phyloP scores from a whole-genome alignment of 495 filamentous ascomycete species.

The Podospora comata region DNA sequence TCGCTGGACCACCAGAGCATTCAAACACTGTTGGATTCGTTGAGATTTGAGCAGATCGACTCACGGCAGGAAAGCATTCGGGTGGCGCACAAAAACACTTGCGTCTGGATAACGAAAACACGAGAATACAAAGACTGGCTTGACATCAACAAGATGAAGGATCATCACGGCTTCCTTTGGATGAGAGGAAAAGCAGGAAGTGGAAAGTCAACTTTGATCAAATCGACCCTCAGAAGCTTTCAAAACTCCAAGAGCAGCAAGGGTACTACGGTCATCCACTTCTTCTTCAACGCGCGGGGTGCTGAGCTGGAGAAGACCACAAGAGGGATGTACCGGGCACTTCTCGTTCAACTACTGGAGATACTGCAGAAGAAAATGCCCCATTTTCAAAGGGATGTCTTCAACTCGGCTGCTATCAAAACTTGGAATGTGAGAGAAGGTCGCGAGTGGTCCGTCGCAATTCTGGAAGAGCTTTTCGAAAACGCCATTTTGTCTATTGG shows the following conservation, averaged over 20 bases:
- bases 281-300: conserved; percentile 41
- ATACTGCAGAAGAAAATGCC: conserved; percentile 31
- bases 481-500: conserved; percentile 28
- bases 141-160: conserved; percentile 28
- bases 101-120: conserved; percentile 47
- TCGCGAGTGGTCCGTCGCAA: conserved; percentile 29
- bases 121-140: conserved; percentile 49
- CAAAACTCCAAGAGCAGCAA: conserved; percentile 14
- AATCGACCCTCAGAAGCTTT: conserved; percentile 28
- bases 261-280: conserved; percentile 21
- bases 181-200: conserved; percentile 56
- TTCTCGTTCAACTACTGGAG: conserved; percentile 39
- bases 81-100: conserved; percentile 43
- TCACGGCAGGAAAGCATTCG: conserved; percentile 39
- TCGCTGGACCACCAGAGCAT: conserved; percentile 18
- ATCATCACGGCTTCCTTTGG: conserved; percentile 55
- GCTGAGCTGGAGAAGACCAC: conserved; percentile 49
- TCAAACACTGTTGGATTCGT: conserved; percentile 27
- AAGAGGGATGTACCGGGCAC: conserved; percentile 54
- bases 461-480: conserved; percentile 33
- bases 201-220: conserved; percentile 50
- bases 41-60: conserved; percentile 41
- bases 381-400: conserved; percentile 21
- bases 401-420: conserved; percentile 21
- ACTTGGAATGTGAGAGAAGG: conserved; percentile 19